Conservation (phyloP, 2,329 filamentous ascomycete genomes). For the Chlorencoelia australis region DNA sequence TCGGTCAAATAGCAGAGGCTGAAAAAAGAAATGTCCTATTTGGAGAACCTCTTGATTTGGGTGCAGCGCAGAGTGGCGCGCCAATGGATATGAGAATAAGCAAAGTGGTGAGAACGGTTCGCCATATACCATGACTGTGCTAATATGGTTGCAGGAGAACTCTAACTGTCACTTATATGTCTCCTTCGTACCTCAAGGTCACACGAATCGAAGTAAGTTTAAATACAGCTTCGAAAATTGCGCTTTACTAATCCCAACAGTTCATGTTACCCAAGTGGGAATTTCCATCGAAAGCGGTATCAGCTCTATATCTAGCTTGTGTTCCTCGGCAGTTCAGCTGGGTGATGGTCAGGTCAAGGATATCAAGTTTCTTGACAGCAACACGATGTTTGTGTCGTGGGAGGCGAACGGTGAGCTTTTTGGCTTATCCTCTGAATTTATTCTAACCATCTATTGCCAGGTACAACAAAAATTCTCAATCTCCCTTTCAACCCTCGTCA, state of each 20-base stretch:
- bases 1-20: slow-evolving; percentile 58
- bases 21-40: slow-evolving; percentile 60
- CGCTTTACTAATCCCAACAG: slow-evolving; percentile 9
- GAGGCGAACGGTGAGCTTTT: slow-evolving; percentile 18
- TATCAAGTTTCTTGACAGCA: slow-evolving; percentile 23
- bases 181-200: slow-evolving; percentile 19
- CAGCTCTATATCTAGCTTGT: slow-evolving; percentile 17
- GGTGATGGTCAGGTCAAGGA: slow-evolving; percentile 24
- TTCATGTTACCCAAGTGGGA: slow-evolving; percentile 20
- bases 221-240: not conserved
- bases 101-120: slow-evolving; percentile 12
- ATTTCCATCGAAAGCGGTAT: slow-evolving; percentile 24
- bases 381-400: slow-evolving; percentile 23
- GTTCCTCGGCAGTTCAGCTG: slow-evolving; percentile 18
- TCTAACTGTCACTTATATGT: slow-evolving; percentile 13
- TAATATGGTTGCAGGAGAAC: slow-evolving; percentile 11
- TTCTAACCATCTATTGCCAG: no score
- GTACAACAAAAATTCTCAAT: no score
- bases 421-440: no score
- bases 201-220: slow-evolving; percentile 15
- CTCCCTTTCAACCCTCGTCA: no score
- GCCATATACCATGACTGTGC: not conserved
- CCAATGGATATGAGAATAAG: slow-evolving; percentile 22
- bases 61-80: slow-evolving; percentile 9
- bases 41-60: slow-evolving; percentile 36